phyloP scores from a whole-genome alignment of 2,329 filamentous ascomycete genomes.

The Pestalotiopsis sp. region DNA sequence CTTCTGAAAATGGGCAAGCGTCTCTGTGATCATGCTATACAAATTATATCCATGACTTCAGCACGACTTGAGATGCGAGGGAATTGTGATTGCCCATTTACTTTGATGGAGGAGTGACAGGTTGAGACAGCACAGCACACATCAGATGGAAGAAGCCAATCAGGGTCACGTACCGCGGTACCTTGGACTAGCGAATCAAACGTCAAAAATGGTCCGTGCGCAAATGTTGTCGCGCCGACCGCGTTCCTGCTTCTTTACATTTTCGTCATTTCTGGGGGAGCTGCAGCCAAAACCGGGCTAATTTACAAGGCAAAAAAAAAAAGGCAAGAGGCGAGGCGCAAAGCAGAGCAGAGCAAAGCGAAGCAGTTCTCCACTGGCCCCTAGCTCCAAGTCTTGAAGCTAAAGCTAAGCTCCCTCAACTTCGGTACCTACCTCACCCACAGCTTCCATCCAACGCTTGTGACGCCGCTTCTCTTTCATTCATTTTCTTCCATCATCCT shows the following conservation, averaged over 20 bases:
- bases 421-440: background rate
- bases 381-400: background rate
- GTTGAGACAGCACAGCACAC: background rate
- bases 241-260: conserved; percentile 7
- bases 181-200: background rate
- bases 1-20: no score
- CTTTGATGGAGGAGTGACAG: no score
- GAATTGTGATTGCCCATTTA: no score
- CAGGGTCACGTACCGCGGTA: background rate
- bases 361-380: background rate
- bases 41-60: no score
- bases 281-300: background rate
- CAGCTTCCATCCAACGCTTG: background rate
- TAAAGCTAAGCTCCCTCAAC: background rate
- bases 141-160: background rate
- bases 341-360: background rate
- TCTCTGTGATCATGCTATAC: no score
- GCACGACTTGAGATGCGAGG: no score
- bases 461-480: background rate
- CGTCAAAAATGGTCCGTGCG: background rate
- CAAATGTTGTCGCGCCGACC: conserved; percentile 7
- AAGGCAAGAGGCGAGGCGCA: background rate
- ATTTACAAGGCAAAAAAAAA: background rate
- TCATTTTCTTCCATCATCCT: background rate
- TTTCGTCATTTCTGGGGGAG: conserved; percentile 9